Conservation (phyloP, 129 eudicot species). For the Saposhnikovia divaricata region DNA sequence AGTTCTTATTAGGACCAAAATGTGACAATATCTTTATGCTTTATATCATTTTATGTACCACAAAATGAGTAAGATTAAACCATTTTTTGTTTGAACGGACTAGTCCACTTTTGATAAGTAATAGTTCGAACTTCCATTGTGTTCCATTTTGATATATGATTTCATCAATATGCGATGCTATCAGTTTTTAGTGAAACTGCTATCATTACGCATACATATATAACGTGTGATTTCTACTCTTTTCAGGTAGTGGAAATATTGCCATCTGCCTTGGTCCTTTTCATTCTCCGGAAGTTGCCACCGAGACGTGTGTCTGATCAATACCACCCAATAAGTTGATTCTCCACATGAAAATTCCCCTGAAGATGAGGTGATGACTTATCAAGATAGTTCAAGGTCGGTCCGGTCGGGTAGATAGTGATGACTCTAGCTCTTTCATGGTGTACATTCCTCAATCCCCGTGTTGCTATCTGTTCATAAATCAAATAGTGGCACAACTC, state of each 20-base stretch:
- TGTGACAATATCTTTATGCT: neutral
- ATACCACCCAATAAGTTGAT: constrained; percentile 54
- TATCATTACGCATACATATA: neutral
- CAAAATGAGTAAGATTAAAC: neutral
- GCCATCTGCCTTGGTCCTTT: constrained; percentile 82
- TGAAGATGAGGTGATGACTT: neutral
- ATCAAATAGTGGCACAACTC: neutral
- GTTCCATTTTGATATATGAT: neutral
- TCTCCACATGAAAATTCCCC: neutral
- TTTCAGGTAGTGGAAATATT: constrained; percentile 66
- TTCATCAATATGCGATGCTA: neutral
- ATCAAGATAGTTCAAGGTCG: neutral
- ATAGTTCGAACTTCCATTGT: neutral
- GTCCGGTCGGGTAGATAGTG: neutral
- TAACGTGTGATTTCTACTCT: neutral
- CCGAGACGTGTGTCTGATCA: constrained; percentile 62
- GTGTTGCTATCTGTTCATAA: neutral
- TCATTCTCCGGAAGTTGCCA: constrained; percentile 69
- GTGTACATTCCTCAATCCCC: constrained; percentile 1
- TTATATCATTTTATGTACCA: neutral
- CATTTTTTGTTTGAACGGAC: neutral
- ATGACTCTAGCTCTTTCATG: neutral
- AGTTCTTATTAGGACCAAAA: neutral
- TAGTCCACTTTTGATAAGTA: neutral
- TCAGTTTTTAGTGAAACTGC: neutral